Base-by-base conservation (phyloP, 2,329 filamentous ascomycete species). In the Pestalotiopsis sp. region DNA sequence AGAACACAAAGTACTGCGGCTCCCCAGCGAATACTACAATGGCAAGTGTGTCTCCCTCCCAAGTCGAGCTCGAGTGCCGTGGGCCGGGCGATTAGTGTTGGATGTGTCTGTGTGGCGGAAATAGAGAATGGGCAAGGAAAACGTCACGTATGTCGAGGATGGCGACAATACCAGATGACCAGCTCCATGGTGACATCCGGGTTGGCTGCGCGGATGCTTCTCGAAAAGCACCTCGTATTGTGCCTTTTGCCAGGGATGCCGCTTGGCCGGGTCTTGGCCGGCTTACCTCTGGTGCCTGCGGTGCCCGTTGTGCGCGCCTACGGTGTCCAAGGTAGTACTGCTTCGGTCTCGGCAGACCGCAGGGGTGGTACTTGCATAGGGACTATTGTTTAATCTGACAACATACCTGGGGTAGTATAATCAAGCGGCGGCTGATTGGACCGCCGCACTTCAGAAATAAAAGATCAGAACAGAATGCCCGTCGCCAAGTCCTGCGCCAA, bases 401-500 rank as follows among this genome's bases (percentile, higher is more conserved):
- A 52, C n/a, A 9, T 52, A 1, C 9, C 45, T 9, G 7, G 45
- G 17, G 45, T 9, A 9, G 31, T 20, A 52, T 52, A 52, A 52
- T 52, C 45, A 52, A 12, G 45, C 20, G 1, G 17, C 45, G 45
- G n/a, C 45, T 52, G 45, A 52, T 52, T 52, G 45, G 45, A 36
- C 31, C 2, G 6, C 31, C 31, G 0, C 1, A 9, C 31, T 2
- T 36, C 31, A 36, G 31, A 36, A 9, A 36, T 36, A 52, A 52
- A 11, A n/a, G 20, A 52, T 49, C 45, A 62, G 14, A 36, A 36
- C n/a, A 31, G 14, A 31, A 20, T 62, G 63, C 31, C 31, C 31
- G 41, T 57, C 41, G 63, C 63, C 63, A 66, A 66, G 63, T 62
- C 61, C 38, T 66, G 36, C 39, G 63, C 63, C 63, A 66, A 66